phyloP scores from a whole-genome alignment of 768 basidiomycete species.

The Podaxis pistillaris region DNA sequence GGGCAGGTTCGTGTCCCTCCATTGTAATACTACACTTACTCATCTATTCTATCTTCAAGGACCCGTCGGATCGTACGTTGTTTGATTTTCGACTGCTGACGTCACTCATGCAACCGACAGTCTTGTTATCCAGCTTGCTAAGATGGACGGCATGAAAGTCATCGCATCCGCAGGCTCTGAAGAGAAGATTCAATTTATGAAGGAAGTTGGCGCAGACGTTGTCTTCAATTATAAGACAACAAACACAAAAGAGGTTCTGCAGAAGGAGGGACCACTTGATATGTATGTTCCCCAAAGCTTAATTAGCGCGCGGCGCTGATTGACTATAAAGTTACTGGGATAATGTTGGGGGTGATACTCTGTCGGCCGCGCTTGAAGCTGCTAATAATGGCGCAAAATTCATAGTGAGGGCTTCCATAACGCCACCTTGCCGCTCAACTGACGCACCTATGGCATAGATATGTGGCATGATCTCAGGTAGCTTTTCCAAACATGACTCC shows the following conservation, averaged over 20 bases:
- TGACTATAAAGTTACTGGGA: conserved; percentile 25
- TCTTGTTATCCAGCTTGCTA: conserved; percentile 37
- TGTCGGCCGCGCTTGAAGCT: conserved; percentile 32
- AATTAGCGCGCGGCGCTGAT: neutral
- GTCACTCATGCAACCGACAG: conserved; percentile 13
- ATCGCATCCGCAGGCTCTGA: conserved; percentile 63
- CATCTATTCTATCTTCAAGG: neutral
- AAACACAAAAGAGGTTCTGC: conserved; percentile 41
- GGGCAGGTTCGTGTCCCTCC: conserved; percentile 17
- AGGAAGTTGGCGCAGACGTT: conserved; percentile 53
- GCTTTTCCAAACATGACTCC: neutral
- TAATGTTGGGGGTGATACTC: conserved; percentile 48
- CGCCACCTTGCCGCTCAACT: neutral
- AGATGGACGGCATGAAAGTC: conserved; percentile 44
- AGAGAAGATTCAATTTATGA: conserved; percentile 56
- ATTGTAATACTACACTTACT: neutral
- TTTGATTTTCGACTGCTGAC: neutral
- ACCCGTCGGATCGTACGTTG: conserved; percentile 28
- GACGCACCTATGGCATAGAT: neutral
- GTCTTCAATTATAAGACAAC: conserved; percentile 64
- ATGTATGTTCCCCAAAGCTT: conserved; percentile 30
- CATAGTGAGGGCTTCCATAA: conserved; percentile 24
- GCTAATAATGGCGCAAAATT: conserved; percentile 40
- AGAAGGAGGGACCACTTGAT: conserved; percentile 52
- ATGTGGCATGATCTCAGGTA: conserved; percentile 10